These are phyloP conservation scores for Dendrobium huoshanense DNA, from an alignment of 106 monocot species.

Conservation along the genomic window DNA sequence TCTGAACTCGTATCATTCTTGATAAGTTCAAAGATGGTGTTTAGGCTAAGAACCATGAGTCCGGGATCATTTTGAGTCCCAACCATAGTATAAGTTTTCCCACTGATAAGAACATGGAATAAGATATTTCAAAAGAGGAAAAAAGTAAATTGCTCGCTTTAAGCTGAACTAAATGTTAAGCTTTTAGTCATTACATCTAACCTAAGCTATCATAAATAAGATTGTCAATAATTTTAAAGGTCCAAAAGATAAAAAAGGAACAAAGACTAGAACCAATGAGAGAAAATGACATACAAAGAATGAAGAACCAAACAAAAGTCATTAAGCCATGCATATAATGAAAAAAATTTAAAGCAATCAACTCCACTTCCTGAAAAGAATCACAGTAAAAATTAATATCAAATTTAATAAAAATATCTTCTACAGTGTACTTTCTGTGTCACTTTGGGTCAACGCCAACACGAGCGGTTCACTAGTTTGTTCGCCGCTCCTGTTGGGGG, in stretches of 20 bases:
- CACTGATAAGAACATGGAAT: slow-evolving; percentile 46
- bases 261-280: neutral
- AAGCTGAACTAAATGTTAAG: neutral
- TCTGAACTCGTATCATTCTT: slow-evolving; percentile 69
- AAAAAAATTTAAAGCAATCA: neutral
- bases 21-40: slow-evolving; percentile 95
- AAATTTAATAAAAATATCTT: neutral
- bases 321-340: neutral
- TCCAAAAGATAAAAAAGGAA: slow-evolving; percentile 1
- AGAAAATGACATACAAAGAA: neutral
- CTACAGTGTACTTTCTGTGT: no score
- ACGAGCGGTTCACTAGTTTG: no score
- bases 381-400: neutral
- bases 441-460: no score
- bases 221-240: neutral
- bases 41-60: slow-evolving; percentile 98
- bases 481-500: no score
- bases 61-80: slow-evolving; percentile 90
- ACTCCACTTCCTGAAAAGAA: neutral
- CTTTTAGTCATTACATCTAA: neutral
- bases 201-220: neutral
- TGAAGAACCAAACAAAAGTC: neutral
- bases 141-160: neutral
- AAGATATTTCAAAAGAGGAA: neutral
- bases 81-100: slow-evolving; percentile 99